Percentiles rank a stretch among this genome's conserved stretches.
phyloP scores from a whole-genome alignment of 2,329 filamentous ascomycete species.

The Epichloe amarillans region DNA sequence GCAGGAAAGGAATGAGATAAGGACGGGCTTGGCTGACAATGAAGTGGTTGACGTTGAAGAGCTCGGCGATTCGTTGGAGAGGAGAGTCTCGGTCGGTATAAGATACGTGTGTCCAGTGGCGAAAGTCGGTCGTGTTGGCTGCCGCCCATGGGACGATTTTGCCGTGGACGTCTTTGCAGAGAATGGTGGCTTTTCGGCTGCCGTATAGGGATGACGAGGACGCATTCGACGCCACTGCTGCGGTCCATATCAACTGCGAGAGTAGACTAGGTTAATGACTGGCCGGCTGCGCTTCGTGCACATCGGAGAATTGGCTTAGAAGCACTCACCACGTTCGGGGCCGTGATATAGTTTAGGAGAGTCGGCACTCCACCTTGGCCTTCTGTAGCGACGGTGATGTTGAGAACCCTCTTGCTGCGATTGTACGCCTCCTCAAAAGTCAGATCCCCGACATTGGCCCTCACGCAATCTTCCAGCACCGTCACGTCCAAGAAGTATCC shows the following conservation, averaged over 20 bases:
- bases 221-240: slow-evolving; percentile 63
- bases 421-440: slow-evolving; percentile 90
- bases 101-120: slow-evolving; percentile 52
- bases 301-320: neutral
- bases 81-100: slow-evolving; percentile 52
- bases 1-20: slow-evolving; percentile 75
- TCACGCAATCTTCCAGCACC: slow-evolving; percentile 72
- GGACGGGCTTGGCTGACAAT: slow-evolving; percentile 86
- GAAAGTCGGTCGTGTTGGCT: slow-evolving; percentile 46
- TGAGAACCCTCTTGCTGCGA: slow-evolving; percentile 72
- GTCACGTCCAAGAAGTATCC: slow-evolving; percentile 76
- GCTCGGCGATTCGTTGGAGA: slow-evolving; percentile 60
- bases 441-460: slow-evolving; percentile 72
- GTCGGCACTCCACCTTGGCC: slow-evolving; percentile 66
- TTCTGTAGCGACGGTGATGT: slow-evolving; percentile 77
- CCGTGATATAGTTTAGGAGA: slow-evolving; percentile 81
- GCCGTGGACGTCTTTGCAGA: slow-evolving; percentile 66
- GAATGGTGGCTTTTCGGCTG: slow-evolving; percentile 48
- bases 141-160: slow-evolving; percentile 62
- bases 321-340: slow-evolving; percentile 71
- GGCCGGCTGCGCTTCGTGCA: neutral
- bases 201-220: slow-evolving; percentile 52
- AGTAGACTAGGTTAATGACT: neutral
- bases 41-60: slow-evolving; percentile 92
- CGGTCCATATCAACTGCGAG: slow-evolving; percentile 61